phyloP scores from a whole-genome alignment of 2,329 filamentous ascomycete genomes.

The Cadophora malorum region DNA sequence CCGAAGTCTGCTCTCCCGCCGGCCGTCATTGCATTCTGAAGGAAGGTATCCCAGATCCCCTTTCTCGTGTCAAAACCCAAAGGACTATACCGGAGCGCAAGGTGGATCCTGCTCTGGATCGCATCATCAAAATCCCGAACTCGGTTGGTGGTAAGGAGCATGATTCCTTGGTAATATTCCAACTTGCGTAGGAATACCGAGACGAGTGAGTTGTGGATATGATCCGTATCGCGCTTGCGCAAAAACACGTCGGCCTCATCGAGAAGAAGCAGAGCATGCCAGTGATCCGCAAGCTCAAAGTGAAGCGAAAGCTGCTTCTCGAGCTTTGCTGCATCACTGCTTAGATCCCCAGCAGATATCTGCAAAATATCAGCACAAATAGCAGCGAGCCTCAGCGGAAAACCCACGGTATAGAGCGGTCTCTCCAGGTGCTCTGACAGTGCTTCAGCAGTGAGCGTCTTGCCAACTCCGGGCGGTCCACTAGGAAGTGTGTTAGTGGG shows the following conservation, averaged over 20 bases:
- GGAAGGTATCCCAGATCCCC: conserved; percentile 17
- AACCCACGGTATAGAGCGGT: no score
- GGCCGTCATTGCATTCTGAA: conserved; percentile 10
- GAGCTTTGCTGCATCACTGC: background rate
- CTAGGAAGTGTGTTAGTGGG: conserved; percentile 21
- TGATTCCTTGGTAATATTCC: conserved; percentile 49
- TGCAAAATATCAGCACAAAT: no score
- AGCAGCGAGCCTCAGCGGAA: no score
- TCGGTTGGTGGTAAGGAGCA: conserved; percentile 48
- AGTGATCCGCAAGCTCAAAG: conserved; percentile 52
- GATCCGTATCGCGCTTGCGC: conserved; percentile 15
- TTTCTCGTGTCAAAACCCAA: conserved; percentile 26
- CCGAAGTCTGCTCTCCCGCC: conserved; percentile 6
- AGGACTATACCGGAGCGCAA: conserved; percentile 33
- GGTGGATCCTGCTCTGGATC: conserved; percentile 31
- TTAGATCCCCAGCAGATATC: conserved; percentile 22
- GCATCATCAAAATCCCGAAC: conserved; percentile 27
- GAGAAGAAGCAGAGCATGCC: conserved; percentile 33
- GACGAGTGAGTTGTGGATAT: conserved; percentile 26
- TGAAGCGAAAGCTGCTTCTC: conserved; percentile 52
- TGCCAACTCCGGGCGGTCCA: conserved; percentile 28
- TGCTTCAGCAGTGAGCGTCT: conserved; percentile 32
- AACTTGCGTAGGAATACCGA: conserved; percentile 47
- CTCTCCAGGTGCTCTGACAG: conserved; percentile 25
- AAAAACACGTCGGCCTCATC: conserved; percentile 36